These are phyloP conservation scores for Bullera alba DNA, from an alignment of 768 basidiomycete genomes.

Conservation along the genomic window DNA sequence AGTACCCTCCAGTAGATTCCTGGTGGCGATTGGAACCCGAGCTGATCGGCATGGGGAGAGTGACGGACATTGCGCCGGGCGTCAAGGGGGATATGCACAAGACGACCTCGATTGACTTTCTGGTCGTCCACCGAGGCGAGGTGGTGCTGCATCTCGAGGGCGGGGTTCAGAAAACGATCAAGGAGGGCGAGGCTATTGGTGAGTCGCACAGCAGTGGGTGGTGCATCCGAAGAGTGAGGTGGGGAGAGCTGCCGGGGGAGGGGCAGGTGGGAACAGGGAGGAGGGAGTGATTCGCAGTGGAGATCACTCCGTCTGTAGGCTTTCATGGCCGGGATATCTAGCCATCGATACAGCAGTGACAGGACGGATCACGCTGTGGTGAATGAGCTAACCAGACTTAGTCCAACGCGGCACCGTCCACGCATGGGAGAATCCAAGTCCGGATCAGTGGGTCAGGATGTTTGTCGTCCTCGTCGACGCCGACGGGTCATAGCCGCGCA, in stretches of 20 bases:
- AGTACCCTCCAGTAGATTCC: neutral
- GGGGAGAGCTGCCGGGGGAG: too few species aligned
- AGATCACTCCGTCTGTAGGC: too few species aligned
- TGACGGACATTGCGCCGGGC: slow-evolving; percentile 9
- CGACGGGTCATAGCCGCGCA: too few species aligned
- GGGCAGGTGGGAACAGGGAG: too few species aligned
- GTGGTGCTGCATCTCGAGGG: slow-evolving; percentile 10
- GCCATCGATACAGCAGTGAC: neutral
- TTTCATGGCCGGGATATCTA: neutral
- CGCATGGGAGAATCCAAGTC: slow-evolving; percentile 11
- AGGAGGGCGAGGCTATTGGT: slow-evolving; percentile 12
- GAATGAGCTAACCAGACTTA: neutral
- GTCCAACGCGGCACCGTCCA: slow-evolving; percentile 8
- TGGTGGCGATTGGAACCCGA: neutral
- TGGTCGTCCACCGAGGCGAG: slow-evolving; percentile 7
- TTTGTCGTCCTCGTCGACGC: slow-evolving; percentile 7
- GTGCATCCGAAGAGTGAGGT: too few species aligned
- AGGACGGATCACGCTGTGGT: neutral
- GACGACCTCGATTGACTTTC: slow-evolving; percentile 6
- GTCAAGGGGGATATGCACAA: slow-evolving; percentile 10
- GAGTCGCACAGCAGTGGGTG: neutral
- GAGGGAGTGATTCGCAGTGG: too few species aligned
- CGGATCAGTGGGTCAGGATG: slow-evolving; percentile 10
- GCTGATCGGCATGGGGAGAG: slow-evolving; percentile 3
- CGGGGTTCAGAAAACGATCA: slow-evolving; percentile 6